Evolutionary conservation across 78 protist species (phyloP).

Genomic region (Planoprotostelium fungivorum): DNA sequence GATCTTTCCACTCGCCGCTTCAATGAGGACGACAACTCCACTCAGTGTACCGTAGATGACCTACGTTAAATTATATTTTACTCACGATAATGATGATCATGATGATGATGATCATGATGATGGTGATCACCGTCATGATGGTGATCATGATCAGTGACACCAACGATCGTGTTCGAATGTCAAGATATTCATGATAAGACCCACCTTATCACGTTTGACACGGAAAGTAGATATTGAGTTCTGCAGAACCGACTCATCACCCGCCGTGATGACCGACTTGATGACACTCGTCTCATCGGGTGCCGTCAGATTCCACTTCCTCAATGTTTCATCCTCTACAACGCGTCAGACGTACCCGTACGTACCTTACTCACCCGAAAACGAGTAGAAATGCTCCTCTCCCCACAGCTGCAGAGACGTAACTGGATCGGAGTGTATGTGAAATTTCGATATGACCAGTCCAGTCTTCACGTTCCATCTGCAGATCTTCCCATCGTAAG

Average conservation of each 20-base stretch:
- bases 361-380: not conserved
- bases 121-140: too few relatives aligned
- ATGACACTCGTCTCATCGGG: not conserved
- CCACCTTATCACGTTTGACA: not conserved
- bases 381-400: not conserved
- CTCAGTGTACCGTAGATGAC: not conserved
- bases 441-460: not conserved
- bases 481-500: not conserved
- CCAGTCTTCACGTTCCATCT: not conserved
- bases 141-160: too few relatives aligned
- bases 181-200: too few relatives aligned
- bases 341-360: not conserved
- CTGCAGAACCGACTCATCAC: not conserved
- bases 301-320: not conserved
- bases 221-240: not conserved
- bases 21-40: not conserved
- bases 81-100: too few relatives aligned
- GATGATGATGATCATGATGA: too few relatives aligned
- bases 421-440: not conserved
- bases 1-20: not conserved
- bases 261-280: not conserved
- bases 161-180: too few relatives aligned
- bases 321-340: not conserved
- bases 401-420: not conserved
- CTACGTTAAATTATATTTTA: too few relatives aligned